phyloP scores from a whole-genome alignment of 2,329 filamentous ascomycete species.

The Blumeria hordei region DNA sequence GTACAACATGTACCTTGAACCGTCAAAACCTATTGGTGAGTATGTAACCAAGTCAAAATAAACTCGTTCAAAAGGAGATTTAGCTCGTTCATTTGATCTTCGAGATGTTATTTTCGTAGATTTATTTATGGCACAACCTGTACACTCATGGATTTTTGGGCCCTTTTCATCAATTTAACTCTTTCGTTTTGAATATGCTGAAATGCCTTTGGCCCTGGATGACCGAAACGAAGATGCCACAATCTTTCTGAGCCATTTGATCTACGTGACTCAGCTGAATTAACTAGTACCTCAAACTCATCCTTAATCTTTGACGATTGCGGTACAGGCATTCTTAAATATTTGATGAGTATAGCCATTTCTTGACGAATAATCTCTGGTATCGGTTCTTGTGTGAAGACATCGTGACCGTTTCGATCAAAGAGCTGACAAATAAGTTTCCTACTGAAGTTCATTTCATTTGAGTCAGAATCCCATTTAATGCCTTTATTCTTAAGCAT shows the following conservation, averaged over 20 bases:
- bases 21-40: neutral
- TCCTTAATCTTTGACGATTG: neutral
- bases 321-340: neutral
- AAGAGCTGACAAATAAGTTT: neutral
- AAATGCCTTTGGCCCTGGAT: neutral
- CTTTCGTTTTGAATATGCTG: neutral
- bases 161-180: neutral
- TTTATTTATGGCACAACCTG: neutral
- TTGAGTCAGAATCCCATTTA: neutral
- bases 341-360: neutral
- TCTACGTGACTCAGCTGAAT: neutral
- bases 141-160: neutral
- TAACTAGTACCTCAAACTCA: no score
- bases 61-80: neutral
- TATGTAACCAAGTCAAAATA: neutral
- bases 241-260: neutral
- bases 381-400: neutral
- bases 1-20: neutral
- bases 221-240: neutral
- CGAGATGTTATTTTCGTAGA: neutral
- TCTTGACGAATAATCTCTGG: neutral
- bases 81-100: neutral
- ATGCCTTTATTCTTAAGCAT: neutral
- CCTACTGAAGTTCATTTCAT: neutral
- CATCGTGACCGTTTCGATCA: neutral